Conservation (phyloP, 179 eudicot species). For the Vitellaria paradoxa region DNA sequence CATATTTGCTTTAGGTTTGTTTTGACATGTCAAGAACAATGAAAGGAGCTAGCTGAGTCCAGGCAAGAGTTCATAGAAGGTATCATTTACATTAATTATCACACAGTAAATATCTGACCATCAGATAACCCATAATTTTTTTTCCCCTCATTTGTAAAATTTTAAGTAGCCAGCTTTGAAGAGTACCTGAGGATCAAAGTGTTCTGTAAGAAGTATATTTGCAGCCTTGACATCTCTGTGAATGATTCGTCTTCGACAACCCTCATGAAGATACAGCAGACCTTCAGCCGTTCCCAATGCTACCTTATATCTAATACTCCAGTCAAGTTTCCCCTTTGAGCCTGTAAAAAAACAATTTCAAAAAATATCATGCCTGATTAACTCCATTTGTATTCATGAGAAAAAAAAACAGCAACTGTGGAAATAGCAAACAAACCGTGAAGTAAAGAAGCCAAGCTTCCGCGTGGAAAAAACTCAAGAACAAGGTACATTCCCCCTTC, state of each 20-base stretch:
- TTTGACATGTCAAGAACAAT: neutral
- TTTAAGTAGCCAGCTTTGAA: too few species aligned
- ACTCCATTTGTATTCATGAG: too few species aligned
- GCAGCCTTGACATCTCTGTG: constrained; percentile 26
- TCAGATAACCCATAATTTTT: too few species aligned
- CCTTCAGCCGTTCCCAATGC: constrained; percentile 81
- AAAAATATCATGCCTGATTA: neutral
- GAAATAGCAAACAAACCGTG: constrained; percentile 27
- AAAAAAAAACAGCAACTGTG: neutral
- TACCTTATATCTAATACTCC: constrained; percentile 68
- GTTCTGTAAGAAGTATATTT: constrained; percentile 69
- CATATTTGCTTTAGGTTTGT: neutral
- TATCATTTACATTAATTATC: too few species aligned
- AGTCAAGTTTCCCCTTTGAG: constrained; percentile 42
- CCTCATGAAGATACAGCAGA: constrained; percentile 73
- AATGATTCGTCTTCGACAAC: constrained; percentile 81
- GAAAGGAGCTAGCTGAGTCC: neutral
- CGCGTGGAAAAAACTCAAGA: constrained; percentile 67
- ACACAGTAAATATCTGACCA: too few species aligned
- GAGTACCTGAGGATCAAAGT: constrained; percentile 71
- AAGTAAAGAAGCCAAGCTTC: constrained; percentile 74
- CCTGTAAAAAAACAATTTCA: constrained; percentile 24
- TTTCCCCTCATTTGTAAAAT: neutral
- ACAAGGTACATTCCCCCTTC: constrained; percentile 45
- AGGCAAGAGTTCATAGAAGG: neutral